A percentile compares a stretch with the other conserved stretches of the same genome.
Evolutionary conservation across 1,284 basidiomycete genomes (phyloP).

Genomic region (Irpex rosettiformis): DNA sequence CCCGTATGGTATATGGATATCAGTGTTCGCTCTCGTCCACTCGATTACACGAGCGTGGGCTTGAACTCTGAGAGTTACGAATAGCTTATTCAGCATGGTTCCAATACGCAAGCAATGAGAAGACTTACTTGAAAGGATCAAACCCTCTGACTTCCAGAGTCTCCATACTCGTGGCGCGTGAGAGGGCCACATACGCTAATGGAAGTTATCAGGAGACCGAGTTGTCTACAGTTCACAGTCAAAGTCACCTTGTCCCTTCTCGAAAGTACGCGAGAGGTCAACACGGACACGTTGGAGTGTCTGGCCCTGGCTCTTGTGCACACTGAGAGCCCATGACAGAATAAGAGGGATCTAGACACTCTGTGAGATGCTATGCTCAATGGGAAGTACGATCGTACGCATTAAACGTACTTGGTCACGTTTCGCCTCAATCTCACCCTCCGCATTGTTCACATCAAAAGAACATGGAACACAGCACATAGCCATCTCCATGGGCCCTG

Average conservation of each 20-base stretch:
- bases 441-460: constrained; percentile 56
- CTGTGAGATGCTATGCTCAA: not conserved
- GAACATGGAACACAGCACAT: constrained; percentile 48
- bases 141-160: constrained; percentile 27
- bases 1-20: not conserved
- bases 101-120: not conserved
- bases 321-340: constrained; percentile 77
- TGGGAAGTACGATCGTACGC: no score
- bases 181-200: constrained; percentile 29
- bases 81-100: not conserved
- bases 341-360: constrained; percentile 64
- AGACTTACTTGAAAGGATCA: constrained; percentile 20
- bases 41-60: constrained; percentile 1
- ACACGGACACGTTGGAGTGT: constrained; percentile 77
- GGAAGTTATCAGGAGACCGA: not conserved
- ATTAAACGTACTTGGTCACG: constrained; percentile 45
- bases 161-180: constrained; percentile 26
- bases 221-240: not conserved
- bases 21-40: constrained; percentile 7
- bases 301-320: constrained; percentile 88
- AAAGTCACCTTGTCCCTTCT: constrained; percentile 69
- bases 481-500: constrained; percentile 10
- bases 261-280: constrained; percentile 65
- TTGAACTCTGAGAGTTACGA: not conserved
- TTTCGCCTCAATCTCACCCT: constrained; percentile 48